Conservation (phyloP, 768 basidiomycete genomes). For the Podaxis pistillaris region DNA sequence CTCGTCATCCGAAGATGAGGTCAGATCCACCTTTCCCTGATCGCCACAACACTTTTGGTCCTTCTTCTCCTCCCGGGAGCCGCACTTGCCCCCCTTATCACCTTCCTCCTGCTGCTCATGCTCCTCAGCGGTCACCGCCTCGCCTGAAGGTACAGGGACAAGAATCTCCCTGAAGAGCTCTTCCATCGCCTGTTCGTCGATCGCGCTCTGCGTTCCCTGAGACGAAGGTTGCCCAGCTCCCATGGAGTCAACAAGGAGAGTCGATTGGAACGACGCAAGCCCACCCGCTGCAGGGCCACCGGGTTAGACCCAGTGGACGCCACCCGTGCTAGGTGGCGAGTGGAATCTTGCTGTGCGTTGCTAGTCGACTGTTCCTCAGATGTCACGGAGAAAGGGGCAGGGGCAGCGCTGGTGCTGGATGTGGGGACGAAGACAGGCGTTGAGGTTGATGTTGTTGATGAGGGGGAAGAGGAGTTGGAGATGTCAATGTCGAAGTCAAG, state of each 20-base stretch:
- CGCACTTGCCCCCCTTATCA: conserved; percentile 17
- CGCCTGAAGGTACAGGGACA: conserved; percentile 43
- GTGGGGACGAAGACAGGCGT: conserved; percentile 32
- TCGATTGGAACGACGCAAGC: conserved; percentile 31
- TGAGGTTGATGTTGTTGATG: conserved; percentile 34
- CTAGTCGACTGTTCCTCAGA: conserved; percentile 23
- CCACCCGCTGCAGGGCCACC: conserved; percentile 96
- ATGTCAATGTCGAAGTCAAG: conserved; percentile 25
- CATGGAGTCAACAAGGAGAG: conserved; percentile 21
- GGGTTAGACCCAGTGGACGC: conserved; percentile 67
- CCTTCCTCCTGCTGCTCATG: conserved; percentile 18
- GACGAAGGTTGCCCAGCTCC: conserved; percentile 20
- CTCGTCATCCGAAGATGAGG: conserved; percentile 5
- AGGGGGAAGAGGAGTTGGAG: conserved; percentile 23
- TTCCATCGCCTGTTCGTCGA: conserved; percentile 66
- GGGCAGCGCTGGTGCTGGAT: conserved; percentile 20
- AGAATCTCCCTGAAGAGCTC: conserved; percentile 70
- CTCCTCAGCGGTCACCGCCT: conserved; percentile 25
- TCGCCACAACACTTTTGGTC: conserved; percentile 16
- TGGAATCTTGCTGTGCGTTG: conserved; percentile 50
- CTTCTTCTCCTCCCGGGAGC: conserved; percentile 18
- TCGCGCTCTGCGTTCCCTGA: conserved; percentile 49
- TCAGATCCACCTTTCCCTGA: conserved; percentile 21
- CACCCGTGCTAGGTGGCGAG: conserved; percentile 99
- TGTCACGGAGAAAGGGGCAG: conserved; percentile 21